phyloP scores from a whole-genome alignment of 2,329 filamentous ascomycete genomes.

The Metarhizium guizhouense region DNA sequence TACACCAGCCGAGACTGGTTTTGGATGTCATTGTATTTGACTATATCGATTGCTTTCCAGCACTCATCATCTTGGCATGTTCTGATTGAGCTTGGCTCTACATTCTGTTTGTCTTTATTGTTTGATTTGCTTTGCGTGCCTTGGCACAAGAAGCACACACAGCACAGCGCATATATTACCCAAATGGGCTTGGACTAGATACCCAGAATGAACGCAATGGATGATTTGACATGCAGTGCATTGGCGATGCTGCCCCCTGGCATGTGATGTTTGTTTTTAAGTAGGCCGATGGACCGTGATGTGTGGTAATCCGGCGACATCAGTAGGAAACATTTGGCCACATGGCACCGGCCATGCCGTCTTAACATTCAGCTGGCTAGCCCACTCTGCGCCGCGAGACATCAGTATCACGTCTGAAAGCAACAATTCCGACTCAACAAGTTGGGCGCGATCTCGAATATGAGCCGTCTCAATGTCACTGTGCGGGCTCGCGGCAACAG shows the following conservation, averaged over 20 bases:
- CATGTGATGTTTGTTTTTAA: background rate
- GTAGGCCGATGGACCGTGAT: too few species aligned
- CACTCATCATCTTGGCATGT: background rate
- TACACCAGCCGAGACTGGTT: background rate
- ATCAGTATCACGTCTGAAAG: too few species aligned
- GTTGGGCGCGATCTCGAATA: too few species aligned
- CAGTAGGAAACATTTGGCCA: too few species aligned
- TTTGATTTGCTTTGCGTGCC: background rate
- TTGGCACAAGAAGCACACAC: background rate
- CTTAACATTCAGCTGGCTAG: too few species aligned
- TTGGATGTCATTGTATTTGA: background rate
- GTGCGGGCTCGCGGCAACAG: too few species aligned
- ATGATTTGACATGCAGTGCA: background rate
- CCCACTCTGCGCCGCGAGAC: too few species aligned
- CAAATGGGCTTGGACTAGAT: conserved; percentile 3
- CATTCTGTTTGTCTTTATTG: background rate
- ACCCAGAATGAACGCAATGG: conserved; percentile 2
- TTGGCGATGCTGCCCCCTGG: background rate
- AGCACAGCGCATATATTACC: background rate
- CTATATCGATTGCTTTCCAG: background rate
- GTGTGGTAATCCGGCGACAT: too few species aligned
- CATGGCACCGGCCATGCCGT: too few species aligned
- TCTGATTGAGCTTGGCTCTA: background rate
- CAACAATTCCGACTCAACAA: too few species aligned
- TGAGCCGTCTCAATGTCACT: too few species aligned